A percentile compares a stretch with the other conserved stretches of the same genome.
Conservation (phyloP, 2,329 filamentous ascomycete species). For the Blastomyces silverae region DNA sequence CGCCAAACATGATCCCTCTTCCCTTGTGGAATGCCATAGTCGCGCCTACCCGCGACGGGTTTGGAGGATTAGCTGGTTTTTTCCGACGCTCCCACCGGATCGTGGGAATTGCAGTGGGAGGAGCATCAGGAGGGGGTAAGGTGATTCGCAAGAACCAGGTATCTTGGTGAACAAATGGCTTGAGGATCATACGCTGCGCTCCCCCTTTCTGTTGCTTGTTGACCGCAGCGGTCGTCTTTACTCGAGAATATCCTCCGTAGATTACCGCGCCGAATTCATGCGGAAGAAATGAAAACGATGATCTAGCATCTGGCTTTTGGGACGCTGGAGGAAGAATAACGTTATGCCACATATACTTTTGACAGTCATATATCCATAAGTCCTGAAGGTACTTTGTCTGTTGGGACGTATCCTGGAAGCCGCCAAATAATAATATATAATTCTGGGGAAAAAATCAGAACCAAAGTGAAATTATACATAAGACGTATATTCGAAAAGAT, state of each 20-base stretch:
- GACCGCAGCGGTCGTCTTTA: conserved; percentile 60
- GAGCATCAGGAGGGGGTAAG: conserved; percentile 61
- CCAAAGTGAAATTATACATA: background rate
- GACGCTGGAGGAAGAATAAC: conserved; percentile 69
- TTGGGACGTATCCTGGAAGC: conserved; percentile 94
- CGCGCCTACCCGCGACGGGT: conserved; percentile 73
- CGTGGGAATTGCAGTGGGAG: conserved; percentile 58
- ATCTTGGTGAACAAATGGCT: conserved; percentile 88
- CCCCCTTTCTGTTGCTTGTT: conserved; percentile 56
- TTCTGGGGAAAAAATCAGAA: conserved; percentile 44
- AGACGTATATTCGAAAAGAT: background rate
- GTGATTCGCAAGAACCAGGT: conserved; percentile 85
- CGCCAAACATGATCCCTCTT: conserved; percentile 85
- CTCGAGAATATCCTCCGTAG: conserved; percentile 87
- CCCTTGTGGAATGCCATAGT: conserved; percentile 95
- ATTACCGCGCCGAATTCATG: conserved; percentile 85
- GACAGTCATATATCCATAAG: conserved; percentile 90
- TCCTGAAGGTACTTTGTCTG: conserved; percentile 91
- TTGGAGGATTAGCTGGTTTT: conserved; percentile 81
- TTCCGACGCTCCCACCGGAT: conserved; percentile 92
- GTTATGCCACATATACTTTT: conserved; percentile 76
- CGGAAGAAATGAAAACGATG: conserved; percentile 84
- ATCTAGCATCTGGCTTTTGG: conserved; percentile 82
- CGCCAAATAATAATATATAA: conserved; percentile 91
- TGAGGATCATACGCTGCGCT: conserved; percentile 62